These are phyloP conservation scores for Colletotrichum sp. DNA, from an alignment of 2,329 filamentous ascomycete genomes.

Conservation along the genomic window DNA sequence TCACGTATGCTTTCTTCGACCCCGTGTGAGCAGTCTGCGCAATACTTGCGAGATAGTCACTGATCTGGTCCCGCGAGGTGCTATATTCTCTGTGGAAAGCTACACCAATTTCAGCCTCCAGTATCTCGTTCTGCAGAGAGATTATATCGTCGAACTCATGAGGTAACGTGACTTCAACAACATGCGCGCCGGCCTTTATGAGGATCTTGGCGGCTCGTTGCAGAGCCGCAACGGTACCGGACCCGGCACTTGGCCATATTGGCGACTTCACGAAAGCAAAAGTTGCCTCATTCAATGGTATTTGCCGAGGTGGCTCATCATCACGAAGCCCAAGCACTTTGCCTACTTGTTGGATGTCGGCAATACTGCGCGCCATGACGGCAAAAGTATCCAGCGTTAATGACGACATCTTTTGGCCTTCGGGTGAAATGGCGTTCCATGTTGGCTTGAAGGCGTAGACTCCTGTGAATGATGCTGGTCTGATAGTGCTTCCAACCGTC, in stretches of 20 bases:
- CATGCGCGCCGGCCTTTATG: constrained; percentile 49
- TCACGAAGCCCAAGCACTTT: constrained; percentile 59
- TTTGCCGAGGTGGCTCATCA: constrained; percentile 32
- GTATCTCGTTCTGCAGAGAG: neutral
- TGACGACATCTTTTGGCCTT: constrained; percentile 64
- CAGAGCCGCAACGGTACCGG: constrained; percentile 47
- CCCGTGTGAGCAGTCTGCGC: neutral
- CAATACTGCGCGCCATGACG: constrained; percentile 60
- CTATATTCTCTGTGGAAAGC: neutral
- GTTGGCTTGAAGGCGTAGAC: constrained; percentile 68
- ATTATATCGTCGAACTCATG: constrained; percentile 48
- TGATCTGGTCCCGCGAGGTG: neutral
- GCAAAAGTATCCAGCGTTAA: constrained; percentile 67
- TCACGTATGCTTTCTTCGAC: neutral
- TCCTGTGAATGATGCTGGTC: constrained; percentile 55
- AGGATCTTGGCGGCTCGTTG: constrained; percentile 43
- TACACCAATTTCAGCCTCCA: neutral
- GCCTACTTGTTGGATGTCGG: constrained; percentile 61
- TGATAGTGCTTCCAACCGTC: constrained; percentile 67
- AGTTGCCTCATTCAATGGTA: constrained; percentile 37
- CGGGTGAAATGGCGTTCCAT: constrained; percentile 65
- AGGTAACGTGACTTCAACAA: constrained; percentile 61
- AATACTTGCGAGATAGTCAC: neutral
- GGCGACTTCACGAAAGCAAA: constrained; percentile 60
- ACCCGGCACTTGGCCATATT: constrained; percentile 52